These are phyloP conservation scores for Linum tenue DNA, from an alignment of 345 rosid genomes.

Conservation along the genomic window DNA sequence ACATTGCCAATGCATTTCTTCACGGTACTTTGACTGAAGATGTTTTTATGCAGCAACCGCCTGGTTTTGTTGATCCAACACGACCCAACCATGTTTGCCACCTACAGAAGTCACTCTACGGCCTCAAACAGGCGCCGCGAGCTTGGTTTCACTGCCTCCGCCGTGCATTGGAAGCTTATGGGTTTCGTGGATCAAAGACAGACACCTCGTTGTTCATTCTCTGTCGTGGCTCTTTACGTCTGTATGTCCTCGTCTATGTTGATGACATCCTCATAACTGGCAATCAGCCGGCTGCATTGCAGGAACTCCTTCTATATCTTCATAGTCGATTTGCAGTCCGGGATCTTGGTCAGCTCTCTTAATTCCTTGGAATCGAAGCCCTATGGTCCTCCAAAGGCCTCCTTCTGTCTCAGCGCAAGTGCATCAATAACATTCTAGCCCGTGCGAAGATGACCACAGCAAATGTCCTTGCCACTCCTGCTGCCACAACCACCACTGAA, in stretches of 20 bases:
- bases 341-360: slow-evolving; percentile 2
- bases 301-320: background rate
- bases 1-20: too few relatives aligned
- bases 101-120: too few relatives aligned
- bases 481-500: slow-evolving; percentile 1
- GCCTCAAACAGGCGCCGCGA: too few relatives aligned
- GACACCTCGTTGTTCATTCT: too few relatives aligned
- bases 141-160: too few relatives aligned
- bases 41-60: slow-evolving; percentile 8
- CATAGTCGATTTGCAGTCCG: background rate
- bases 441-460: slow-evolving; percentile 8
- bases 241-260: too few relatives aligned
- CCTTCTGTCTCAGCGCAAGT: slow-evolving; percentile 2
- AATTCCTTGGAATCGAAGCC: slow-evolving; percentile 8
- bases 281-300: background rate
- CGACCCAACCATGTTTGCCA: slow-evolving; percentile 8
- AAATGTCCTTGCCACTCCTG: slow-evolving; percentile 8
- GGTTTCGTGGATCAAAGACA: background rate
- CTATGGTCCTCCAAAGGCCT: background rate
- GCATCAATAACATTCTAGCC: slow-evolving; percentile 2
- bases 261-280: background rate
- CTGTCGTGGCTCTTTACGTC: too few relatives aligned
- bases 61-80: background rate
- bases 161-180: background rate
- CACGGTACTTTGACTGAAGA: too few relatives aligned